Base-by-base conservation (phyloP, 805 yeast genomes). In the Torulaspora gathmanii region DNA sequence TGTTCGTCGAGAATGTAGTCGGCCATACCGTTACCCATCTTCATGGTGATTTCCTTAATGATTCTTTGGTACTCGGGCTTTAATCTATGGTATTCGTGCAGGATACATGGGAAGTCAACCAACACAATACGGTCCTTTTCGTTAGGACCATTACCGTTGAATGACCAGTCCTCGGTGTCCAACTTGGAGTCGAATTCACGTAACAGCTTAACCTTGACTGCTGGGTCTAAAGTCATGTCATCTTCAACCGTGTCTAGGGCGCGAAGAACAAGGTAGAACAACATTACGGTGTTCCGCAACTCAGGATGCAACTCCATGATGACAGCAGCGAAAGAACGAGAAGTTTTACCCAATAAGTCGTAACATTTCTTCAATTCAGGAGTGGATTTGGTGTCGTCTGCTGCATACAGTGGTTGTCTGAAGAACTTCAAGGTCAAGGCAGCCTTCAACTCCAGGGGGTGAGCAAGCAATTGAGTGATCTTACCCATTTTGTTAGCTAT, bases 21-120 rank as follows among this genome's bases (percentile, higher is more conserved):
- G 26, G 98, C 98, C 99, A 93, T 93, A 45, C 99, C 99, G 55
- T 86, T 80, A 46, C 98, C 99, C 99, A 93, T 93, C 64, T 83
- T 74, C 46, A 71, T 55, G 37, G 96, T 82, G 56, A 89, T 86
- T 50, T 83, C 87, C 55, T 75, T 77, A 54, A 93, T 79, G 30
- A 89, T 81, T 44, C 76, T 84, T 68, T 85, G 90, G 67, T 88
- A 90, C 46, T 74, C 80, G 5, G 86, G 80, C 59, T 80, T 79
- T 59, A 93, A 74, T 48, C 73, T 70, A 63, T 85, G 89, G 65
- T 73, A 90, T 63, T 87, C 95, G 7, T 67, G 55, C 55, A 91
- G 70, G 33, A 93, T 73, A 36, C 66, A 60, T 58, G 84, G 82
- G 60, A 91, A 93, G 50, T 87, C 83, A n/a, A 79, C 82, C 49